Evolutionary conservation across 1,139 yeast species (phyloP), one percentile per base, ranked within the genome.

Genomic region (Yamadazyma kanchanaburiensis): DNA sequence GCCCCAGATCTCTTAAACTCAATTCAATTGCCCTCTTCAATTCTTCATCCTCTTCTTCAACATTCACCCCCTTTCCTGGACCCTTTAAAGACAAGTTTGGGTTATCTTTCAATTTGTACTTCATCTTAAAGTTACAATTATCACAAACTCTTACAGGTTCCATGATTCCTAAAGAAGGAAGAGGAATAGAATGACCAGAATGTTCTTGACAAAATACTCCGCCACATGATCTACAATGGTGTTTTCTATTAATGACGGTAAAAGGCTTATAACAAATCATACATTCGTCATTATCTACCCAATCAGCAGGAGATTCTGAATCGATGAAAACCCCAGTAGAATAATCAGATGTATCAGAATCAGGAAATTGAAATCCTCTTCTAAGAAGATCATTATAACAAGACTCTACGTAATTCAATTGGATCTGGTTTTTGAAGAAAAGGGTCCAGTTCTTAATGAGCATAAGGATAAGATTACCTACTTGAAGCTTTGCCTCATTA

Each of bases 221-320:
- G 15, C 99, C 99, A 59, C 99, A 91, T 30, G 95, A 84, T 33
- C 98, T 72, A 53, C 98, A 91, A 58, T 91, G 98, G 55, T 91
- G 99, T 52, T 91, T 88, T 48, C 99, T 70, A 53, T 86, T 88
- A 42, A 89, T 65, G 56, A 89, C 74, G 2, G 94, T 70, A 49
- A 91, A 91, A 10, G 81, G 64, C 21, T 71, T 77, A 32, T 94
- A 88, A 47, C 97, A 87, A 36, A 86, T 79, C 97, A 94, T 89
- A 55, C 99, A 91, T 9, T 86, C 87, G 48, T 88, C 95, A 12
- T 88, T 81, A 49, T 94, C 98, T 15, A 85, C 80, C 99, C 99
- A 91, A 47, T 89, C 97, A 0, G 98, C 98, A 3, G 99, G 96
- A 4, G 91, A 89, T 38, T 80, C 84, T 2, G 96, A 76, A 51